Base-by-base conservation (phyloP, 2,329 filamentous ascomycete genomes). In the Phialemonium atrogriseum region DNA sequence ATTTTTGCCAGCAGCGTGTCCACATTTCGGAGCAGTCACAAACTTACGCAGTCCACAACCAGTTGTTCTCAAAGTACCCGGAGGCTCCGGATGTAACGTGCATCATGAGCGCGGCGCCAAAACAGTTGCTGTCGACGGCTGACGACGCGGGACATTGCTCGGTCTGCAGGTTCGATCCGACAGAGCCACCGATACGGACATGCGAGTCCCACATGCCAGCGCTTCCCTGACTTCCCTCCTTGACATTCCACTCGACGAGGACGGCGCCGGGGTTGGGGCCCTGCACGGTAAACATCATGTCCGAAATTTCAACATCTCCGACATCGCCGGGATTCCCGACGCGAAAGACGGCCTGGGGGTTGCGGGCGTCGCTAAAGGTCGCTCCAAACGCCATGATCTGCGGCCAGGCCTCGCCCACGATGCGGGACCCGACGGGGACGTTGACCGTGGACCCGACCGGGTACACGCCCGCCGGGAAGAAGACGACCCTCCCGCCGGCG, bases 161-260 rank as follows among this genome's bases (percentile, higher is more conserved):
- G 16, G 78, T 80, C 58, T 89, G 84, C n/a, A 95, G 71, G 40
- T 82, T 60, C 19, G 86, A 91, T 36, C 87, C 87, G 4, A 81
- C 79, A 34, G 80, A 77, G 26, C 89, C 89, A 47, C 86, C 88
- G 45, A 96, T 73, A 48, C 89, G 84, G 63, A 89, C 80, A 64
- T 96, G 89, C 10, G 86, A 78, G 49, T 96, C 89, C 83, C 87
- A 96, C 60, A 94, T 78, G 42, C 77, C 87, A 16, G 77, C 77
- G 4, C 75, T 72, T 25, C 84, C 85, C 37, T 78, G 69, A 35
- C 58, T 66, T 45, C 70, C 53, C 20, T 76, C 78, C 24, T 73
- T 75, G 25, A 94, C 66, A 58, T 94, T 94, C 81, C 84, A 94
- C 54, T 94, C 73, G 61, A 94, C 76, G 50, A 94, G 71, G 47